Evolutionary conservation across 345 rosid genomes (phyloP).

Genomic region (Odontarrhena argentea): DNA sequence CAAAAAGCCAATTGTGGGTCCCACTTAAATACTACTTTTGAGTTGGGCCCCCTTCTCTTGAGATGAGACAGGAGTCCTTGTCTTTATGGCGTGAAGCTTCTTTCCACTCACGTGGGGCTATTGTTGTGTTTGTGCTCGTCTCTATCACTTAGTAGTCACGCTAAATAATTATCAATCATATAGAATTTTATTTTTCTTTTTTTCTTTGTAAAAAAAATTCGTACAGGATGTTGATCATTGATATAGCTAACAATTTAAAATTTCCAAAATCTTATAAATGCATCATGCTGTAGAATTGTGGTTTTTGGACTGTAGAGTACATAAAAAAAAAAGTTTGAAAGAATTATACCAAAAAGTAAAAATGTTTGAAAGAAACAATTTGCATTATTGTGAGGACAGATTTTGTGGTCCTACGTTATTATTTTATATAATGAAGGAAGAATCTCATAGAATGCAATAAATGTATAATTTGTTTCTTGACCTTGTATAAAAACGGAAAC

Average conservation of each 20-base stretch:
- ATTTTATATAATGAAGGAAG: conserved; percentile 6
- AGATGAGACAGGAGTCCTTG: conserved; percentile 16
- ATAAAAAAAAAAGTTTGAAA: too few species aligned
- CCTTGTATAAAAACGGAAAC: background rate
- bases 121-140: background rate
- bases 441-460: conserved; percentile 7
- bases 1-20: conserved; percentile 16
- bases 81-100: conserved; percentile 35
- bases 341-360: background rate
- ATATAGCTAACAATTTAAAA: background rate
- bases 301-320: too few species aligned
- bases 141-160: conserved; percentile 5
- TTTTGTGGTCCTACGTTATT: conserved; percentile 17
- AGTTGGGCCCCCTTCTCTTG: conserved; percentile 1
- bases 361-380: background rate
- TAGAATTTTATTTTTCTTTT: too few species aligned
- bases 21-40: background rate
- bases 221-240: background rate
- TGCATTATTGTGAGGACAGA: conserved; percentile 15
- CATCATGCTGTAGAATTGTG: background rate
- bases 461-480: background rate
- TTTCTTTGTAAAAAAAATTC: too few species aligned
- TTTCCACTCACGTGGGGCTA: conserved; percentile 25
- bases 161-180: background rate
- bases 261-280: too few species aligned